Evolutionary conservation across 2,329 filamentous ascomycete species (phyloP), one percentile per base, ranked within the genome.

Genomic region (Monosporascus cannonballus): DNA sequence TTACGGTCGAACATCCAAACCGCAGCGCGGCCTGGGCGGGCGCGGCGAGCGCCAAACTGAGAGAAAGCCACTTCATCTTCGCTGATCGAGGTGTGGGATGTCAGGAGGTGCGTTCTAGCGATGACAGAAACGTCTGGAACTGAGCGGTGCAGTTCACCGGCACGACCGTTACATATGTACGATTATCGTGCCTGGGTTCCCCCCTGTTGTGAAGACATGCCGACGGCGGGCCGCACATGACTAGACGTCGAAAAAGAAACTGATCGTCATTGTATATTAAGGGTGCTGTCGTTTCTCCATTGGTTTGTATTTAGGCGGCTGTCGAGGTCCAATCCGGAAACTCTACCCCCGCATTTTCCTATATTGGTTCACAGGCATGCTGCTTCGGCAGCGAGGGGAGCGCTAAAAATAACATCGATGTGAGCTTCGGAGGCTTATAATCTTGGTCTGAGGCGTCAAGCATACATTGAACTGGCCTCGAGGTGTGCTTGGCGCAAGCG

Each of bases 1-100:
- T 62, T 41, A 67, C 47, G 8, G 61, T 62, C 34, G 63, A 63
- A 50, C 64, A 67, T 36, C 59, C 63, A 47, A 67, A 67, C 52
- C 64, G 60, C 38, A 67, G 62, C 14, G 64, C 64, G 37, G 64
- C 64, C 52, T 64, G 61, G 34, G 63, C 56, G 37, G 61, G 61
- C 61, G 49, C 64, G 39, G 63, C 63, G 50, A 66, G 59, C 14
- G 57, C 57, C 34, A 61, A 47, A 39, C 57, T 41, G 15, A 60
- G 49, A 47, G 58, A 44, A n/a, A 63, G 50, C 50, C 59, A 59
- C 61, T 63, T 66, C 64, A 66, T 66, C 48, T 59, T 66, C 27
- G 51, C 39, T 15, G 36, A 41, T 49, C n/a, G 41, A 47, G 30
- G 53, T 54, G 42, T 9, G 14, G 49, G n/a, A 17, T 24, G 36